Evolutionary conservation across 2,329 filamentous ascomycete genomes (phyloP).

Genomic region (Magnaporthiopsis incrustans): DNA sequence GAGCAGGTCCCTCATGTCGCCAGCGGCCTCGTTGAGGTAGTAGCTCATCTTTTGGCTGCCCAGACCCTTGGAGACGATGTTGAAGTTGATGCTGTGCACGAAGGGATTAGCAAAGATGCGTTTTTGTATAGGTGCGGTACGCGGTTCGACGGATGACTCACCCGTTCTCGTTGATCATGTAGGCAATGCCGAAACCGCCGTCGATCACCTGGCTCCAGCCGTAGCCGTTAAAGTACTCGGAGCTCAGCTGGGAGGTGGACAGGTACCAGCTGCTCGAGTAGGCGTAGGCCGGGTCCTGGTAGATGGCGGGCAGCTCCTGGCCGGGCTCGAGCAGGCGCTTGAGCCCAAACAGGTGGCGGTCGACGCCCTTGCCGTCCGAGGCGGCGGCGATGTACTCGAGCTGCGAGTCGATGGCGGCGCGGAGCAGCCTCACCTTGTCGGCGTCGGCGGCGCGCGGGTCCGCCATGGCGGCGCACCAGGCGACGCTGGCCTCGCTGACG

Average conservation of each 20-base stretch:
- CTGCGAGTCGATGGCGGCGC: constrained; percentile 72
- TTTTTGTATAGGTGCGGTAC: too few relatives aligned
- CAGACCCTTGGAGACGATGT: constrained; percentile 88
- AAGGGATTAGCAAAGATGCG: neutral
- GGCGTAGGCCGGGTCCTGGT: constrained; percentile 73
- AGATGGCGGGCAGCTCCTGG: constrained; percentile 75
- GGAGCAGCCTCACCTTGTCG: constrained; percentile 59
- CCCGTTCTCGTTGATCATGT: constrained; percentile 99
- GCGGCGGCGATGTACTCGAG: constrained; percentile 87
- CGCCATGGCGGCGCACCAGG: constrained; percentile 84
- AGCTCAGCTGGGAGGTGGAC: constrained; percentile 81
- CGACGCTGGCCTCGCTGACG: constrained; percentile 83
- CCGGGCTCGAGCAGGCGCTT: constrained; percentile 80
- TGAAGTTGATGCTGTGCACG: constrained; percentile 82
- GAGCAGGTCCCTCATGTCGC: constrained; percentile 81
- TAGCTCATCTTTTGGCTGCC: constrained; percentile 91
- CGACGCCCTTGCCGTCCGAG: constrained; percentile 86
- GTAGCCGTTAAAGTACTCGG: constrained; percentile 98
- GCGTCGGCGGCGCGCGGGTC: constrained; percentile 47
- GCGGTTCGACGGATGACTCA: constrained; percentile 28
- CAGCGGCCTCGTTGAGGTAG: constrained; percentile 89
- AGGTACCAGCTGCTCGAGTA: constrained; percentile 90
- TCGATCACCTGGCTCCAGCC: constrained; percentile 98
- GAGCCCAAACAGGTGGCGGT: constrained; percentile 92
- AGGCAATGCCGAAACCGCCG: constrained; percentile 92